Conservation (phyloP, 2,329 filamentous ascomycete species). For the Nigrospora oryzae region DNA sequence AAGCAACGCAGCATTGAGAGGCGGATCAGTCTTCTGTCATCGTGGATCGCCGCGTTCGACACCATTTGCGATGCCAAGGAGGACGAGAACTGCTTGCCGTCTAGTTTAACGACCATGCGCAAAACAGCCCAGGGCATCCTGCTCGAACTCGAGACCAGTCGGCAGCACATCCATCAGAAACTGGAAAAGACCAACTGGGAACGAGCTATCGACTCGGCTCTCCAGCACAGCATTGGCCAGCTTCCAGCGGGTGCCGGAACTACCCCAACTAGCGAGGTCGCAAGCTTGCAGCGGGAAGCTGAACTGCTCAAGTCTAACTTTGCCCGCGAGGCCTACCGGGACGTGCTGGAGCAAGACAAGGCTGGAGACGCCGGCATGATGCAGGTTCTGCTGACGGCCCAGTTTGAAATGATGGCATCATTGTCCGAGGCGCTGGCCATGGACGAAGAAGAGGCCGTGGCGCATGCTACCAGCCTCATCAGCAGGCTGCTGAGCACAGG, state of each 20-base stretch:
- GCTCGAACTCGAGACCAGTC: constrained; percentile 79
- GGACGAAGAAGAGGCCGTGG: constrained; percentile 74
- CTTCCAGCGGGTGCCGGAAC: constrained; percentile 61
- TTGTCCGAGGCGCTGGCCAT: constrained; percentile 75
- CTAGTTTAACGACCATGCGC: constrained; percentile 65
- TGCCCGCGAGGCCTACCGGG: constrained; percentile 67
- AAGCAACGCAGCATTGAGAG: constrained; percentile 76
- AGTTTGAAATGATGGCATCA: constrained; percentile 84
- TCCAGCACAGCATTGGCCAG: constrained; percentile 76
- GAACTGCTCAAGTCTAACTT: constrained; percentile 80
- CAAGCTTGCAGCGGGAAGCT: constrained; percentile 69
- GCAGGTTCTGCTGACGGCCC: constrained; percentile 77
- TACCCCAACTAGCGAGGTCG: constrained; percentile 58
- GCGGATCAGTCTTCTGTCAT: constrained; percentile 75
- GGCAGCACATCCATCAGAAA: constrained; percentile 83
- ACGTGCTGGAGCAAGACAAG: constrained; percentile 79
- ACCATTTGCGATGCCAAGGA: constrained; percentile 65
- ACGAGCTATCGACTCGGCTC: constrained; percentile 73
- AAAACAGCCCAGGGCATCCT: constrained; percentile 86
- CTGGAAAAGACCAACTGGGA: constrained; percentile 81
- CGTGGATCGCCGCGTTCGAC: constrained; percentile 91
- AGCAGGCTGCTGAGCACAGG: constrained; percentile 71
- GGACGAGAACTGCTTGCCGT: constrained; percentile 58
- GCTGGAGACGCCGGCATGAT: constrained; percentile 67
- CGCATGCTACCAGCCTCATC: constrained; percentile 70